Conservation (phyloP, 2,329 filamentous ascomycete species). For the Sarocladiaceae sp. region DNA sequence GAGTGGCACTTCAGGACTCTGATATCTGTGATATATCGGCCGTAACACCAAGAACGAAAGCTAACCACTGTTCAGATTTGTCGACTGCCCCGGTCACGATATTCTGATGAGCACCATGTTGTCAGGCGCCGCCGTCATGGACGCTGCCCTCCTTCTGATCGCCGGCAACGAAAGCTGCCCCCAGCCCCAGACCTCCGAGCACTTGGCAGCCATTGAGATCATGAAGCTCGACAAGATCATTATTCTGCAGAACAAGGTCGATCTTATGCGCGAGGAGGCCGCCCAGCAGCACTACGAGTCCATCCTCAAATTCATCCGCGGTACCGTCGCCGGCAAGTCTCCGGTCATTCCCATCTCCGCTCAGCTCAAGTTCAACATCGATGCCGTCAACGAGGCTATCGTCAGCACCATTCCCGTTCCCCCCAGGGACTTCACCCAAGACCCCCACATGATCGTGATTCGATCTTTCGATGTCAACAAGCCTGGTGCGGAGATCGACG, state of each 20-base stretch:
- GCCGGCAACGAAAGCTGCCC: constrained; percentile 98
- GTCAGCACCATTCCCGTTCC: constrained; percentile 94
- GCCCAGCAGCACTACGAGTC: constrained; percentile 93
- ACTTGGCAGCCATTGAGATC: constrained; percentile 97
- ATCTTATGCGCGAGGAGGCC: constrained; percentile 93
- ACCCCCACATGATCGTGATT: constrained; percentile 98
- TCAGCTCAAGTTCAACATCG: constrained; percentile 99
- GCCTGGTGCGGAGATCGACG: constrained; percentile 96
- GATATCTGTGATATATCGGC: neutral
- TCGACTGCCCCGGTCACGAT: constrained; percentile 98
- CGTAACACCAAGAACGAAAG: neutral
- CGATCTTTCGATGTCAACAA: constrained; percentile 99
- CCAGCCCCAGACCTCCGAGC: constrained; percentile 96
- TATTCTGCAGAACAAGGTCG: constrained; percentile 99
- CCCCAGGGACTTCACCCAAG: constrained; percentile 79
- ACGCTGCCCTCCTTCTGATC: constrained; percentile 91
- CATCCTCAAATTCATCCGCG: constrained; percentile 96
- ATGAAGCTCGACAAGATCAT: constrained; percentile 99
- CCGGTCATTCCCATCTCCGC: constrained; percentile 96
- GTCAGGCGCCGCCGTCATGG: constrained; percentile 98
- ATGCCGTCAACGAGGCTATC: constrained; percentile 93
- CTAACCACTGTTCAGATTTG: constrained; percentile 56
- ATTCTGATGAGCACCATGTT: constrained; percentile 99
- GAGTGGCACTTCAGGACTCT: constrained; percentile 31
- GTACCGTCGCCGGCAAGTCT: constrained; percentile 89